These are phyloP conservation scores for Solanum arcanum DNA, from an alignment of 257 asterid genomes.

Conservation along the genomic window DNA sequence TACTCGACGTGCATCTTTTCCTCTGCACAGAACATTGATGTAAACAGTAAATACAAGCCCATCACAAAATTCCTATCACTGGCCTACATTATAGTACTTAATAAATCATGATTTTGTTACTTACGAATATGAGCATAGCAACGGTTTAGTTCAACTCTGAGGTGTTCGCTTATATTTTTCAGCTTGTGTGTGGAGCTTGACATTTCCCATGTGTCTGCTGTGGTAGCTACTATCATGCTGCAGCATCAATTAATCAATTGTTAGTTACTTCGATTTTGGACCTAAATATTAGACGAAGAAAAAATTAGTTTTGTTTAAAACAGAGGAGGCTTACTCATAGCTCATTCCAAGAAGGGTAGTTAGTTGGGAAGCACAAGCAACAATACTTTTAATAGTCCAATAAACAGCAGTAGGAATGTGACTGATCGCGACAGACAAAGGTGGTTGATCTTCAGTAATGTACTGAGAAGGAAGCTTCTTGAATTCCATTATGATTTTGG, in stretches of 20 bases:
- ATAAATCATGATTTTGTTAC: not conserved
- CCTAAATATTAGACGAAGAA: not conserved
- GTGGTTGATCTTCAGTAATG: slow-evolving; percentile 40
- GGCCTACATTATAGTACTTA: not conserved
- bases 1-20: slow-evolving; percentile 48
- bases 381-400: slow-evolving; percentile 62
- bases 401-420: slow-evolving; percentile 56
- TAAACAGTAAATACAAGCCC: not conserved
- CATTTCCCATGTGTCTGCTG: slow-evolving; percentile 63
- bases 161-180: slow-evolving; percentile 39
- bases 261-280: not conserved
- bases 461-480: slow-evolving; percentile 44
- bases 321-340: slow-evolving; percentile 31
- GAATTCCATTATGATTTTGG: slow-evolving; percentile 43
- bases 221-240: slow-evolving; percentile 34
- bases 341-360: slow-evolving; percentile 33
- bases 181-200: slow-evolving; percentile 50
- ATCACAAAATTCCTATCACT: not conserved
- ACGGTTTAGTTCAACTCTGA: slow-evolving; percentile 33
- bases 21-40: slow-evolving; percentile 18
- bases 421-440: slow-evolving; percentile 23
- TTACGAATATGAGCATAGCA: slow-evolving; percentile 52
- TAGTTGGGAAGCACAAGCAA: slow-evolving; percentile 55
- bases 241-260: not conserved
- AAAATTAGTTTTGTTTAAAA: not conserved